phyloP scores from a whole-genome alignment of 2,329 filamentous ascomycete genomes.

The Bipolaris sorokiniana region DNA sequence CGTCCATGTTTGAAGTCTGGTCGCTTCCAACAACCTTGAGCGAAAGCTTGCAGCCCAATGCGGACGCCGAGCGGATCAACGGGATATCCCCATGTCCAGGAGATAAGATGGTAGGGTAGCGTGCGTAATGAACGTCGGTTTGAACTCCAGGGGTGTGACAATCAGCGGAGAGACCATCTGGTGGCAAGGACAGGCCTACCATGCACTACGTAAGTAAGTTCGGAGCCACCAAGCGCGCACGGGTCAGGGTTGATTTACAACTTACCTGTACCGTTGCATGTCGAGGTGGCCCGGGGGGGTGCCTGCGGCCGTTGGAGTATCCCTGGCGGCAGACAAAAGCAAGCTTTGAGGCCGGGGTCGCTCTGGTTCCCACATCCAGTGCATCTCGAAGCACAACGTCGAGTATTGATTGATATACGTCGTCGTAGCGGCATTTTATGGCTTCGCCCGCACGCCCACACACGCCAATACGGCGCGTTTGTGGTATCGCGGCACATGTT shows the following conservation, averaged over 20 bases:
- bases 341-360: conserved; percentile 21
- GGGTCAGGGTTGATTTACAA: conserved; percentile 40
- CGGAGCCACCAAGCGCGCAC: conserved; percentile 31
- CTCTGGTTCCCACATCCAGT: conserved; percentile 12
- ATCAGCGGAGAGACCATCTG: conserved; percentile 13
- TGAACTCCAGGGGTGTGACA: conserved; percentile 17
- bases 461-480: neutral
- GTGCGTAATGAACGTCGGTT: conserved; percentile 27
- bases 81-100: conserved; percentile 26
- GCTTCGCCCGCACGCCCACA: neutral
- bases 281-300: conserved; percentile 34
- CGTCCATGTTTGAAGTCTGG: conserved; percentile 31
- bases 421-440: conserved; percentile 3
- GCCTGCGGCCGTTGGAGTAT: conserved; percentile 33
- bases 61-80: conserved; percentile 22
- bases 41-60: conserved; percentile 27
- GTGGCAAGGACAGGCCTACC: conserved; percentile 3
- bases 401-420: conserved; percentile 1
- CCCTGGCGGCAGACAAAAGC: conserved; percentile 30
- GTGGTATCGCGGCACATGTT: conserved; percentile 12
- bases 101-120: conserved; percentile 32
- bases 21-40: conserved; percentile 21
- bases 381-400: conserved; percentile 24
- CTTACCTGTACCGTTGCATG: conserved; percentile 34
- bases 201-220: conserved; percentile 25